phyloP scores from a whole-genome alignment of 352 stramenopile genomes.

The Thalassiosira livingstoniorum region DNA sequence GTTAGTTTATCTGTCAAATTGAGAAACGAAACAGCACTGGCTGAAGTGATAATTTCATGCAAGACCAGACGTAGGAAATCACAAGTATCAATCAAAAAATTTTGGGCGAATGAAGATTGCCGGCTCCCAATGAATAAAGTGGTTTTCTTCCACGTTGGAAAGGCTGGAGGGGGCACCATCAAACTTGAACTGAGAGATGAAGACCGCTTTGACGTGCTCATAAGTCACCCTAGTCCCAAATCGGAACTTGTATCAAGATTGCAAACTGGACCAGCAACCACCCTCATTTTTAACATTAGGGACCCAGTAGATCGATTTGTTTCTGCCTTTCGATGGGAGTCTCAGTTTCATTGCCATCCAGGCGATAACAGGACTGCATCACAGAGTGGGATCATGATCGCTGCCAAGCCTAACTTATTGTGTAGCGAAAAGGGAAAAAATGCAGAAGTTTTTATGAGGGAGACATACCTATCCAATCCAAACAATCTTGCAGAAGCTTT shows the following conservation, averaged over 20 bases:
- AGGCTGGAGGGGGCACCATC: constrained; percentile 5
- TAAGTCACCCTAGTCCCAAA: background rate
- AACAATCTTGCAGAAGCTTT: constrained; percentile 31
- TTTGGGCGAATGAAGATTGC: too few relatives aligned
- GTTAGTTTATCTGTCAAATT: too few relatives aligned
- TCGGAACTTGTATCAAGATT: background rate
- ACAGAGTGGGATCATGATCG: background rate
- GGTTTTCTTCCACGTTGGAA: constrained; percentile 8
- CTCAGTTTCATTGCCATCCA: background rate
- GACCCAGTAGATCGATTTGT: constrained; percentile 17
- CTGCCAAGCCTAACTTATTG: background rate
- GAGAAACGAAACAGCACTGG: too few relatives aligned
- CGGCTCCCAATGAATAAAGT: too few relatives aligned
- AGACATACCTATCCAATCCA: constrained; percentile 21
- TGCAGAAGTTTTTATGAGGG: constrained; percentile 12
- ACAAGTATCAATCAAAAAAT: too few relatives aligned
- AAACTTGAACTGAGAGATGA: background rate
- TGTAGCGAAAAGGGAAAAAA: background rate
- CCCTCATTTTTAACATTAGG: constrained; percentile 5
- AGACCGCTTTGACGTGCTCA: background rate
- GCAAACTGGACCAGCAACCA: background rate
- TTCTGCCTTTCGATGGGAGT: constrained; percentile 8
- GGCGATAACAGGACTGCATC: background rate
- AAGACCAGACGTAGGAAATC: too few relatives aligned
- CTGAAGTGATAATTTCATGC: too few relatives aligned